Percentiles rank a stretch among this genome's conserved stretches.
Conservation (phyloP, 768 basidiomycete species). For the Hypsizygus marmoreus region DNA sequence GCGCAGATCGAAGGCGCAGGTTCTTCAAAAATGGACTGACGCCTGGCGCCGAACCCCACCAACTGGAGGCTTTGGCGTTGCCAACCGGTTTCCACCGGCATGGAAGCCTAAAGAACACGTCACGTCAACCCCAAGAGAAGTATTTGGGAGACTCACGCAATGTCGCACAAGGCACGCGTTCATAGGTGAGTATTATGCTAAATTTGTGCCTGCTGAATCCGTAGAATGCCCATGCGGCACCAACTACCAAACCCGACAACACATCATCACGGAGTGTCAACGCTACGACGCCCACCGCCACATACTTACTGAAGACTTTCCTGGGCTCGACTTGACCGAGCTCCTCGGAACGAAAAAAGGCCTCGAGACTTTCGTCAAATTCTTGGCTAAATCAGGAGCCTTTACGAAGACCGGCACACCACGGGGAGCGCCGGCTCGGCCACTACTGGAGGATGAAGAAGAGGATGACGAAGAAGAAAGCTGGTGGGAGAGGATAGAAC, state of each 20-base stretch:
- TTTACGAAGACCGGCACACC: constrained; percentile 14
- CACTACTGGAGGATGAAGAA: background rate
- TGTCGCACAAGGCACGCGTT: constrained; percentile 26
- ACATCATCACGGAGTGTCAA: constrained; percentile 24
- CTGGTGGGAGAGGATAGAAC: too few relatives aligned
- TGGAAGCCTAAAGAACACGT: background rate
- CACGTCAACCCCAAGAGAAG: constrained; percentile 1
- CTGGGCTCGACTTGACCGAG: constrained; percentile 10
- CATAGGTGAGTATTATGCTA: too few relatives aligned
- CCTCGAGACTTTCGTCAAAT: constrained; percentile 19
- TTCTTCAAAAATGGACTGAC: background rate
- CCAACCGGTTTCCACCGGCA: background rate
- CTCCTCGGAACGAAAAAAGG: constrained; percentile 26
- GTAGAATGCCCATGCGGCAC: constrained; percentile 26
- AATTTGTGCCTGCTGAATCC: constrained; percentile 19
- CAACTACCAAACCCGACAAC: constrained; percentile 21
- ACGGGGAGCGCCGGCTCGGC: constrained; percentile 1
- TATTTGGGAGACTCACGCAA: constrained; percentile 21
- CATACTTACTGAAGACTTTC: constrained; percentile 11
- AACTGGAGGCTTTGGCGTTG: background rate
- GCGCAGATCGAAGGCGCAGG: background rate
- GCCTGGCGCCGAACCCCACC: background rate
- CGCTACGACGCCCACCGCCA: constrained; percentile 16
- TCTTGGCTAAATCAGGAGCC: constrained; percentile 17
- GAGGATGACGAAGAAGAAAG: constrained; percentile 2